Evolutionary conservation across 2,329 filamentous ascomycete species (phyloP).

Genomic region (Fusarium neocosmosporiellum): DNA sequence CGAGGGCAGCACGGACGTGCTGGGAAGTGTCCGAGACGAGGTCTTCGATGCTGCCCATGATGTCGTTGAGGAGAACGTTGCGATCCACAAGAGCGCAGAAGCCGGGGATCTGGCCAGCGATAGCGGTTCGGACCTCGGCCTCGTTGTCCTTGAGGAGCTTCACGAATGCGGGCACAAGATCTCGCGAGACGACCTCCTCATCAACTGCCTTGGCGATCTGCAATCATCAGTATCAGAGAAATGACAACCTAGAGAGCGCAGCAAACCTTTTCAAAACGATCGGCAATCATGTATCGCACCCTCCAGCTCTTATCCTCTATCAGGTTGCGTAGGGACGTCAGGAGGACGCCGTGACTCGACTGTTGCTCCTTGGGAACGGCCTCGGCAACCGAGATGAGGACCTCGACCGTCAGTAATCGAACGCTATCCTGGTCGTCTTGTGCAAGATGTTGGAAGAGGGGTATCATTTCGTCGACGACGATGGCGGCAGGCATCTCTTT

Average conservation of each 20-base stretch:
- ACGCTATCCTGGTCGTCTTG: constrained; percentile 98
- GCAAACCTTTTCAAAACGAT: constrained; percentile 90
- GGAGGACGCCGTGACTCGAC: constrained; percentile 90
- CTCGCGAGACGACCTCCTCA: constrained; percentile 92
- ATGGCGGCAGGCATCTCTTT: constrained; percentile 94
- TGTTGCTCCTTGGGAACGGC: constrained; percentile 98
- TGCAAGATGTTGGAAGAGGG: constrained; percentile 96
- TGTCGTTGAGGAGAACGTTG: constrained; percentile 89
- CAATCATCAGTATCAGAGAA: constrained; percentile 3
- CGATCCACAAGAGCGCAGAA: constrained; percentile 93
- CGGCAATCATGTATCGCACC: constrained; percentile 98
- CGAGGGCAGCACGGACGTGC: constrained; percentile 94
- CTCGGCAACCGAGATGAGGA: constrained; percentile 95
- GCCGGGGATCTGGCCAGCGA: constrained; percentile 96
- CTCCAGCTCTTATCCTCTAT: constrained; percentile 99
- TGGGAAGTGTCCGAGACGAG: constrained; percentile 96
- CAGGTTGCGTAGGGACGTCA: constrained; percentile 89
- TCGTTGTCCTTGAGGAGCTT: constrained; percentile 98
- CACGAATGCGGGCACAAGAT: constrained; percentile 95
- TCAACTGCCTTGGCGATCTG: constrained; percentile 98
- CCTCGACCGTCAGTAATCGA: constrained; percentile 92
- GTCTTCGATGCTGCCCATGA: constrained; percentile 96
- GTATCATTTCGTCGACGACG: constrained; percentile 98
- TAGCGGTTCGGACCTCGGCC: constrained; percentile 95
- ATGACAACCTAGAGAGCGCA: constrained; percentile 47